Evolutionary conservation across 1,139 yeast species (phyloP).

Genomic region (Diutina neorugosa): DNA sequence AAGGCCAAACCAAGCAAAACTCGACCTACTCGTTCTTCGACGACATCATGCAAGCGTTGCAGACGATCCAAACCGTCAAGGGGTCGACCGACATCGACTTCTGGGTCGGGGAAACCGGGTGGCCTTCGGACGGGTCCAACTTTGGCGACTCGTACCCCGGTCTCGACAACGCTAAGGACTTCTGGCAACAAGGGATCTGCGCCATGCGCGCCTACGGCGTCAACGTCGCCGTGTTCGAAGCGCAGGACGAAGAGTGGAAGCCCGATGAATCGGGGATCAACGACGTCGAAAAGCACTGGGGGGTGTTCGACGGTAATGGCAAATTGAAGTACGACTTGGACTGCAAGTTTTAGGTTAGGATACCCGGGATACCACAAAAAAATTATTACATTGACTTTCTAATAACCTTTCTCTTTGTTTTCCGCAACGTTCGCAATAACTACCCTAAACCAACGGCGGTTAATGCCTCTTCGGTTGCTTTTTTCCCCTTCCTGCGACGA

Average conservation of each 20-base stretch:
- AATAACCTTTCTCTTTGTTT: too few species aligned
- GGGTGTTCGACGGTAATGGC: constrained; percentile 57
- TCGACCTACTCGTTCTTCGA: constrained; percentile 86
- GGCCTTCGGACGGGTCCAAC: constrained; percentile 86
- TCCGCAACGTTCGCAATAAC: not conserved
- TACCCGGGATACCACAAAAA: not conserved
- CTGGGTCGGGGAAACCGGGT: constrained; percentile 98
- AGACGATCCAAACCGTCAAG: constrained; percentile 70
- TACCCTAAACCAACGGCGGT: not conserved
- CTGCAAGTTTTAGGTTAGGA: constrained; percentile 24
- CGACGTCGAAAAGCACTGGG: constrained; percentile 90
- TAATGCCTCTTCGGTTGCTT: not conserved
- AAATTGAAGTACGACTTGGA: constrained; percentile 44
- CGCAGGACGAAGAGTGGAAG: constrained; percentile 93
- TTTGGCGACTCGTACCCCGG: constrained; percentile 56
- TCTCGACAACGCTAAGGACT: constrained; percentile 58
- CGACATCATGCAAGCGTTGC: constrained; percentile 93
- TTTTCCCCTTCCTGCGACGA: too few species aligned
- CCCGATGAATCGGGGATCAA: constrained; percentile 77
- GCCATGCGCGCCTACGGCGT: constrained; percentile 93
- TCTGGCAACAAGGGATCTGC: constrained; percentile 83
- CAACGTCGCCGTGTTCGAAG: constrained; percentile 86
- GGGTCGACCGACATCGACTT: constrained; percentile 75
- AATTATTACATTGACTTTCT: too few species aligned
- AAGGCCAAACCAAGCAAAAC: constrained; percentile 76